Percentiles rank a stretch among this genome's conserved stretches.
phyloP scores from a whole-genome alignment of 371 early-diverging fungal genomes.

The Dentiscutata heterogama region DNA sequence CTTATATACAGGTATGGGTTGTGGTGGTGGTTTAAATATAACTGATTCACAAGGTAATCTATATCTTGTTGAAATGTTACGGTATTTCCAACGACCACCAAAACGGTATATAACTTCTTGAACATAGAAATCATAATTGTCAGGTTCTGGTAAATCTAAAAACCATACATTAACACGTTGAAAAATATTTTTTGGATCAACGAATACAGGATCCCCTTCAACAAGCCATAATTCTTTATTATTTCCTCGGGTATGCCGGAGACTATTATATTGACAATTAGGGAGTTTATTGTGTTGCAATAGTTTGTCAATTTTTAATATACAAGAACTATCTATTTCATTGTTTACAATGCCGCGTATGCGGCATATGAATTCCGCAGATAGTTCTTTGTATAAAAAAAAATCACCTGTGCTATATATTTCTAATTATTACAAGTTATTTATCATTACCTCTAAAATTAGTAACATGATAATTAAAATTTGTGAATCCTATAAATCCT shows the following conservation, averaged over 20 bases:
- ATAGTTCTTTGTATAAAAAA: background rate
- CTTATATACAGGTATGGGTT: background rate
- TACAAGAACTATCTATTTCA: background rate
- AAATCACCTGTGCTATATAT: background rate
- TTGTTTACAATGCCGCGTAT: background rate
- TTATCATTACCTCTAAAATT: too few species aligned
- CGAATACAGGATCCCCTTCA: background rate
- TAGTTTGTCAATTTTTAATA: background rate
- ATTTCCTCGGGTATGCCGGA: background rate
- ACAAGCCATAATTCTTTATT: background rate
- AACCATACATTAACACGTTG: background rate
- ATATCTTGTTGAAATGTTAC: background rate
- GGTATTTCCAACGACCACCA: background rate
- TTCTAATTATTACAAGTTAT: background rate
- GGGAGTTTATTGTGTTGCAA: background rate
- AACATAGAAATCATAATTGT: background rate
- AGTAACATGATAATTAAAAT: too few species aligned
- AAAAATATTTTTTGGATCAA: background rate
- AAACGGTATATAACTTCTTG: background rate
- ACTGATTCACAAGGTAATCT: background rate
- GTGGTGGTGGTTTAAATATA: background rate
- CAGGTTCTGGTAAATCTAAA: background rate
- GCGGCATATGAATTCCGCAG: background rate
- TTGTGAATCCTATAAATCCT: too few species aligned
- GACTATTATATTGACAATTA: background rate